A percentile compares a stretch with the other conserved stretches of the same genome.
Conservation (phyloP, 345 rosid genomes). For the Euphorbia lathyris region DNA sequence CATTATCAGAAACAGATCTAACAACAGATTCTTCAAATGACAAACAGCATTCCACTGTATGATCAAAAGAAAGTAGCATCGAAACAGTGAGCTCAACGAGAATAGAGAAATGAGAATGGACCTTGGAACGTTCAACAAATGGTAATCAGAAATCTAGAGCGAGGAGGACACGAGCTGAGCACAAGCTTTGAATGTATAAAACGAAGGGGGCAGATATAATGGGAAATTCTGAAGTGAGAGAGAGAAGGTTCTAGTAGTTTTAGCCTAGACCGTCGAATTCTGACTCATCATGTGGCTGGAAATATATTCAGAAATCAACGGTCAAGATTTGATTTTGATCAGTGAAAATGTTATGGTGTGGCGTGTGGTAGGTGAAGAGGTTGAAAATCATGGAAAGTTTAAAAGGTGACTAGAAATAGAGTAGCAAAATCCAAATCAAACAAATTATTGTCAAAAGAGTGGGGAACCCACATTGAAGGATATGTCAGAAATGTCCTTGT, state of each 20-base stretch:
- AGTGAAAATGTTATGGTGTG: constrained; percentile 15
- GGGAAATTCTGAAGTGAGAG: constrained; percentile 3
- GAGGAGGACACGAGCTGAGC: constrained; percentile 44
- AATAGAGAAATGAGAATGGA: constrained; percentile 4
- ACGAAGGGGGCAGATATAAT: constrained; percentile 17
- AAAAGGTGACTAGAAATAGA: not conserved
- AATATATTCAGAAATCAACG: constrained; percentile 17
- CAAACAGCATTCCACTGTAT: not conserved
- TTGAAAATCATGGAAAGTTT: not conserved
- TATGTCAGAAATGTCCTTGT: not conserved
- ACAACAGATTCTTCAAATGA: not conserved
- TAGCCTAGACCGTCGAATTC: constrained; percentile 37
- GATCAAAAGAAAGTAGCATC: not conserved
- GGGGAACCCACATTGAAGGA: not conserved
- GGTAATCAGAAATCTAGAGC: not conserved
- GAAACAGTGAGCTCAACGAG: not conserved
- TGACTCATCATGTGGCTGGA: constrained; percentile 37
- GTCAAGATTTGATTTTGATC: constrained; percentile 14
- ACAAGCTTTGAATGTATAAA: constrained; percentile 31
- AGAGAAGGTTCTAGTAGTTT: constrained; percentile 50
- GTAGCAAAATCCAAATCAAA: not conserved
- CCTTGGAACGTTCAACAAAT: constrained; percentile 2
- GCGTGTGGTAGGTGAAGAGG: constrained; percentile 14
- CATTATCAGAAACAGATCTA: constrained; percentile 1
- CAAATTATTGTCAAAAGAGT: not conserved